Evolutionary conservation across 208 protist genomes (phyloP).

Genomic region (Acanthamoeba castellanii): DNA sequence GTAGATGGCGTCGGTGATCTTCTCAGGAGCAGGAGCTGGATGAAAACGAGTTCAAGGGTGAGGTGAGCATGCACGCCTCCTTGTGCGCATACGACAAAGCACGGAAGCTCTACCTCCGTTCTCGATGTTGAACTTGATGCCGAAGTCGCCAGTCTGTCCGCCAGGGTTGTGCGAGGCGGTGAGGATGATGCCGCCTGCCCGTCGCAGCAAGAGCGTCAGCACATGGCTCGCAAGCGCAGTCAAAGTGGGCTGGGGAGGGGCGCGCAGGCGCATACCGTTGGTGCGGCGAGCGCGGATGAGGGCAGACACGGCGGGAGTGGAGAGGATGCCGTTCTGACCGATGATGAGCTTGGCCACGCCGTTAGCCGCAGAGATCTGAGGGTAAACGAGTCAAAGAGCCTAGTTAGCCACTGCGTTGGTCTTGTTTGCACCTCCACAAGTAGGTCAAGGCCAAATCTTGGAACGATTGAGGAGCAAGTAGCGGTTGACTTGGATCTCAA

Average conservation of each 20-base stretch:
- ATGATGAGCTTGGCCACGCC: slow-evolving; percentile 91
- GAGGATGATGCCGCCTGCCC: slow-evolving; percentile 96
- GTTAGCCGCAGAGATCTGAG: slow-evolving; percentile 94
- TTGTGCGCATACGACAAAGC: background rate
- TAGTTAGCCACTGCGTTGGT: background rate
- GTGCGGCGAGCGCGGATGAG: slow-evolving; percentile 92
- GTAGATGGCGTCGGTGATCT: slow-evolving; percentile 95
- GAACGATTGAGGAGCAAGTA: background rate
- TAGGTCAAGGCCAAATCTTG: background rate
- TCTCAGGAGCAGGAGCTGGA: slow-evolving; percentile 93
- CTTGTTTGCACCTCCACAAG: background rate
- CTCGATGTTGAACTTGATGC: slow-evolving; percentile 98
- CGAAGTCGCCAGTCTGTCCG: slow-evolving; percentile 97
- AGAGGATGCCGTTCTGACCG: slow-evolving; percentile 95
- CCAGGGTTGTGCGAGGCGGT: slow-evolving; percentile 99
- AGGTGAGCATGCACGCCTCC: background rate
- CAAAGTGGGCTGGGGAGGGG: background rate
- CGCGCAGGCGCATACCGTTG: slow-evolving; percentile 76
- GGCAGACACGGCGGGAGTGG: slow-evolving; percentile 96
- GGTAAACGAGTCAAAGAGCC: background rate
- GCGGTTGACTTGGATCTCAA: background rate
- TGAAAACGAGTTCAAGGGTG: background rate
- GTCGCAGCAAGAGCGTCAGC: background rate
- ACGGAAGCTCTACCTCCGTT: slow-evolving; percentile 93
- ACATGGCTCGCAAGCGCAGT: background rate